These are phyloP conservation scores for Thermomucor indicae-seudaticae DNA, from an alignment of 371 early-diverging fungal genomes.

Conservation along the genomic window DNA sequence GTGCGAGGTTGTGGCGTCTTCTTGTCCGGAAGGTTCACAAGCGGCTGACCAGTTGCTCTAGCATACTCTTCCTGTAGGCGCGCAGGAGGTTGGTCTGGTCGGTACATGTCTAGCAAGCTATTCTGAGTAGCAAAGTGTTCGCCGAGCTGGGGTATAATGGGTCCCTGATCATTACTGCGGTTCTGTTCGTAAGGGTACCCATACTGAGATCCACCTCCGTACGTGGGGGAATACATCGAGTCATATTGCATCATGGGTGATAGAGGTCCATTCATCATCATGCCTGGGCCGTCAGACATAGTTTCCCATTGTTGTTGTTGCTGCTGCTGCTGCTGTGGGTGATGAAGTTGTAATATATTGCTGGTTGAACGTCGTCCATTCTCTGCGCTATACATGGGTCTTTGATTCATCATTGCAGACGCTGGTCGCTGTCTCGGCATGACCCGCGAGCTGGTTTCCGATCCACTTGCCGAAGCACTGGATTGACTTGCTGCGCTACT, in stretches of 20 bases:
- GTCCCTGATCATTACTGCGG: slow-evolving; percentile 19
- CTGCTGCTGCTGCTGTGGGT: slow-evolving; percentile 2
- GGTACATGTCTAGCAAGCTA: slow-evolving; percentile 24
- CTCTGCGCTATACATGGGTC: not conserved
- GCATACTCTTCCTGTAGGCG: slow-evolving; percentile 42
- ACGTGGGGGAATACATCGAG: not conserved
- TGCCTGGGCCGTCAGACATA: not conserved
- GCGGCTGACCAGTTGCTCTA: slow-evolving; percentile 34
- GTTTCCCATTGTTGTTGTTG: slow-evolving; percentile 1
- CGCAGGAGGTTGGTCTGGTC: slow-evolving; percentile 31
- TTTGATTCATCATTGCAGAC: too few relatives aligned
- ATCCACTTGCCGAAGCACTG: slow-evolving; percentile 2
- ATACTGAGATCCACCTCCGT: not conserved
- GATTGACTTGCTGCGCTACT: not conserved
- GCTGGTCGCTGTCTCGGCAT: too few relatives aligned
- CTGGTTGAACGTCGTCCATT: not conserved
- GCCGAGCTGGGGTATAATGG: slow-evolving; percentile 19
- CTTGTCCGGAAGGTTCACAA: slow-evolving; percentile 36
- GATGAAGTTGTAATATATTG: not conserved
- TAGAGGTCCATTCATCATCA: slow-evolving; percentile 3
- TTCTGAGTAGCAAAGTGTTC: slow-evolving; percentile 19
- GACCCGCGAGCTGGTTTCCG: slow-evolving; percentile 1
- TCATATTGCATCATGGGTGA: slow-evolving; percentile 1
- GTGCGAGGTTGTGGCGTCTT: slow-evolving; percentile 34
- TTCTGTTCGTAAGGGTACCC: not conserved